Base-by-base conservation (phyloP, 108 stramenopile genomes). In the Bacterosira constricta region DNA sequence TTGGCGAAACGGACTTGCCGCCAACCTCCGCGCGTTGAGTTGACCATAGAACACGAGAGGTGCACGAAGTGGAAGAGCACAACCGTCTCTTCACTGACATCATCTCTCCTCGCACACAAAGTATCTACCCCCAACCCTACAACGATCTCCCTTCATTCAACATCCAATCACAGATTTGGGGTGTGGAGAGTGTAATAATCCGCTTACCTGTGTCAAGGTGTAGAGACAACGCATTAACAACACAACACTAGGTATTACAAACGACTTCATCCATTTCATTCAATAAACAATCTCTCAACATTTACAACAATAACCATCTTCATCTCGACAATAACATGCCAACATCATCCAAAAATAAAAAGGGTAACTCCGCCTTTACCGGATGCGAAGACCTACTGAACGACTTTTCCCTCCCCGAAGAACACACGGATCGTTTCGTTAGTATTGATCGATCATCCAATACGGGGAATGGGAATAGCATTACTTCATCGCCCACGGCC, bases 301-400 rank as follows among this genome's bases (percentile, higher is more conserved):
- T n/a, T n/a, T n/a, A n/a, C n/a, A n/a, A n/a, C n/a, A n/a, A n/a
- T n/a, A n/a, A n/a, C n/a, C n/a, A n/a, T n/a, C n/a, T n/a, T n/a
- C n/a, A n/a, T n/a, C n/a, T n/a, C n/a, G n/a, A n/a, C n/a, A n/a
- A n/a, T n/a, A n/a, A n/a, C n/a, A 56, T 56, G 55, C 55, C 36
- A 29, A n/a, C n/a, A n/a, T 12, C 29, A 36, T 56, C 55, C 36
- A 56, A 56, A n/a, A n/a, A n/a, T 18, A 17, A 56, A 17, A 56
- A 36, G 55, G 55, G 17, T 1, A 56, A 21, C 3, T 12, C 15
- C 9, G 35, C 37, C 36, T 17, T 56, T 32, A 4, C 55, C 8
- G 55, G 55, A 56, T 35, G 55, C n/a, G 55, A 56, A 3, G 55
- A 56, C 37, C 55, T 56, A 17, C n/a, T 56, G 1, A 56, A 56